phyloP scores from a whole-genome alignment of 2,329 filamentous ascomycete genomes.

The Triangularia verruculosa region DNA sequence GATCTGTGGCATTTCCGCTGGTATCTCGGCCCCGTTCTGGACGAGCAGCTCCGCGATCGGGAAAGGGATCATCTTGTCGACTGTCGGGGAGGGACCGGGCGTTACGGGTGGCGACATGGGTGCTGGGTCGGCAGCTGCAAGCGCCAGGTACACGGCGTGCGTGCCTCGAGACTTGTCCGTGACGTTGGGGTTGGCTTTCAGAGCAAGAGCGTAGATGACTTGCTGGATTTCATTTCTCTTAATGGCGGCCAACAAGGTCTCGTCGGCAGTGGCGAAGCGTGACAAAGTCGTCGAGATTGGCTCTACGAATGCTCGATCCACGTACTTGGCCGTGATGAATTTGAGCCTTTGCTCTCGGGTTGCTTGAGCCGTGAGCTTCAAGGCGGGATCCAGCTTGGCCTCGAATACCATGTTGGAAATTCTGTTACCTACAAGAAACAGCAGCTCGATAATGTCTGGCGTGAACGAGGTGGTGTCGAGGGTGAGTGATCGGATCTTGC shows the following conservation, averaged over 20 bases:
- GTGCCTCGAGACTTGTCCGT: slow-evolving; percentile 83
- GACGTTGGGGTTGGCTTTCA: slow-evolving; percentile 83
- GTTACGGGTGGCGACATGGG: slow-evolving; percentile 56
- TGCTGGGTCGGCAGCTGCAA: slow-evolving; percentile 89
- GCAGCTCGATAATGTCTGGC: slow-evolving; percentile 90
- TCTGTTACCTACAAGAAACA: slow-evolving; percentile 87
- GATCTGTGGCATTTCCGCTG: slow-evolving; percentile 70
- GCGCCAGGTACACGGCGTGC: slow-evolving; percentile 83
- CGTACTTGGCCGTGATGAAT: slow-evolving; percentile 95
- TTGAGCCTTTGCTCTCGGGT: slow-evolving; percentile 86
- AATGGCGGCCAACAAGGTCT: slow-evolving; percentile 85
- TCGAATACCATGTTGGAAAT: slow-evolving; percentile 98
- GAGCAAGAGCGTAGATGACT: slow-evolving; percentile 83
- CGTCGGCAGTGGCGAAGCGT: slow-evolving; percentile 74
- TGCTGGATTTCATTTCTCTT: slow-evolving; percentile 96
- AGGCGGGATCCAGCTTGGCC: slow-evolving; percentile 68
- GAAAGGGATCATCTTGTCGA: slow-evolving; percentile 65
- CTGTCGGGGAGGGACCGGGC: slow-evolving; percentile 38
- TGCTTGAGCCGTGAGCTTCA: slow-evolving; percentile 73
- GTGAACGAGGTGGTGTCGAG: slow-evolving; percentile 96
- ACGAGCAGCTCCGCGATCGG: slow-evolving; percentile 86
- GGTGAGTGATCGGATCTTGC: slow-evolving; percentile 92
- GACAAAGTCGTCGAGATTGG: slow-evolving; percentile 73
- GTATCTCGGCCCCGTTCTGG: slow-evolving; percentile 91
- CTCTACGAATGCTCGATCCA: slow-evolving; percentile 77